Evolutionary conservation across 768 basidiomycete species (phyloP).

Genomic region (Roridomyces roridus): DNA sequence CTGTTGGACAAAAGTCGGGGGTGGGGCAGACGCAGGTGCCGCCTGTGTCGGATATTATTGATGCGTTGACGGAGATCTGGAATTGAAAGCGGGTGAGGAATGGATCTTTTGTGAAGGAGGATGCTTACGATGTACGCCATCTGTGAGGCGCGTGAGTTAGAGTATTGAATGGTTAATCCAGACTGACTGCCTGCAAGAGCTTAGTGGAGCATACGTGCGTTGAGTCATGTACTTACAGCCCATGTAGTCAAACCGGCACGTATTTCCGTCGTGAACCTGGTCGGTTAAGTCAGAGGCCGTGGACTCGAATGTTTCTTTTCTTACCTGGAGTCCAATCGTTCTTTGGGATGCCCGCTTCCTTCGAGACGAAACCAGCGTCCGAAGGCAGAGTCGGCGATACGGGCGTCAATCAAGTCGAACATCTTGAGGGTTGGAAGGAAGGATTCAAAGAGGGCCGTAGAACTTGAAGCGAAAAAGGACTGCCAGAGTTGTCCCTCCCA

Average conservation of each 20-base stretch:
- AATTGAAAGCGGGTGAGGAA: not conserved
- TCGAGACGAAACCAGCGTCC: no score
- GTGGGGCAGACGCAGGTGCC: slow-evolving; percentile 82
- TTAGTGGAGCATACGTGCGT: not conserved
- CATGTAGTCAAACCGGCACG: slow-evolving; percentile 84
- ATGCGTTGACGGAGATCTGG: slow-evolving; percentile 86
- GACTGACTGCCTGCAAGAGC: slow-evolving; percentile 7
- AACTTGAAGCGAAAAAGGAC: no score
- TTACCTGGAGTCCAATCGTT: no score
- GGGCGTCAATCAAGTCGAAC: no score
- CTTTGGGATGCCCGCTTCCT: no score
- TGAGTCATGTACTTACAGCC: slow-evolving; percentile 36
- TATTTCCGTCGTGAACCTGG: slow-evolving; percentile 64
- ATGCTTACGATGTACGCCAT: slow-evolving; percentile 82
- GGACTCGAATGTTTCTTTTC: no score
- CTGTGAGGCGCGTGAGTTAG: slow-evolving; percentile 27
- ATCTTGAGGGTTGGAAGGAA: no score
- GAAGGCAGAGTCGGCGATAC: no score
- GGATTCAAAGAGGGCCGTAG: no score
- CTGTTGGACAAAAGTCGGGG: slow-evolving; percentile 52
- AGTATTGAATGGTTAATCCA: not conserved
- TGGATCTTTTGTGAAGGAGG: not conserved
- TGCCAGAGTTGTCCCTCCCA: no score
- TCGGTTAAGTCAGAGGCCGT: no score
- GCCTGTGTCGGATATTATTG: slow-evolving; percentile 77